These are phyloP conservation scores for Saksenaea vasiformis DNA, from an alignment of 371 early-diverging fungal species.

Conservation along the genomic window DNA sequence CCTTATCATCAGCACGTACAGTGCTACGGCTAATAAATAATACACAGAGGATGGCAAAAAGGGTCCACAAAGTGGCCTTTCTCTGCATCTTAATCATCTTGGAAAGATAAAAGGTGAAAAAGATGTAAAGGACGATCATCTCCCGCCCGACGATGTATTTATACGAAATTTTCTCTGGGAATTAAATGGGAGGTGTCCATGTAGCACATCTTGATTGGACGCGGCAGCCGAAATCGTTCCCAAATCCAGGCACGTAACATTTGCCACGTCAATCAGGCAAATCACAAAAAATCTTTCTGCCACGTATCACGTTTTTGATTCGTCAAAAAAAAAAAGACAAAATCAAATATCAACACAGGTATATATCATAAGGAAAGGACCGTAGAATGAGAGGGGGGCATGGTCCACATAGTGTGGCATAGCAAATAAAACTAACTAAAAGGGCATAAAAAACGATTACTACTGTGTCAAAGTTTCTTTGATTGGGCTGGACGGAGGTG, in stretches of 20 bases:
- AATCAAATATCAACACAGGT: neutral
- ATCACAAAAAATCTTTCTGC: neutral
- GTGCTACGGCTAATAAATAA: constrained; percentile 34
- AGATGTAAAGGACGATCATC: constrained; percentile 6
- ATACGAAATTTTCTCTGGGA: constrained; percentile 9
- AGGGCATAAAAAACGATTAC: neutral
- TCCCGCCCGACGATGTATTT: constrained; percentile 14
- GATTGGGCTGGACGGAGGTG: constrained; percentile 25
- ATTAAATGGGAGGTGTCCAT: constrained; percentile 28
- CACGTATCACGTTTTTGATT: no score
- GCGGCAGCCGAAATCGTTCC: constrained; percentile 8
- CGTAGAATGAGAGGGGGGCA: neutral
- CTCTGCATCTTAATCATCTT: constrained; percentile 38
- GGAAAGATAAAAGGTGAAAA: constrained; percentile 26
- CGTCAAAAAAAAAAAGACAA: no score
- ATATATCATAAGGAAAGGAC: neutral
- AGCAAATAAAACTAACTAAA: neutral
- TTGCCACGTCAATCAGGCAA: constrained; percentile 4
- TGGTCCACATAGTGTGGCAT: constrained; percentile 1
- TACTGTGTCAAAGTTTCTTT: constrained; percentile 2
- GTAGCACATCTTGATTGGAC: constrained; percentile 45
- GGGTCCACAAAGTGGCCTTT: constrained; percentile 48
- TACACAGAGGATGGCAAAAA: constrained; percentile 44
- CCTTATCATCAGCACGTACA: constrained; percentile 45
- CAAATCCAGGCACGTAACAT: constrained; percentile 1